These are phyloP conservation scores for Porphyrellus cyaneotinctus DNA, from an alignment of 768 basidiomycete species.

Conservation along the genomic window DNA sequence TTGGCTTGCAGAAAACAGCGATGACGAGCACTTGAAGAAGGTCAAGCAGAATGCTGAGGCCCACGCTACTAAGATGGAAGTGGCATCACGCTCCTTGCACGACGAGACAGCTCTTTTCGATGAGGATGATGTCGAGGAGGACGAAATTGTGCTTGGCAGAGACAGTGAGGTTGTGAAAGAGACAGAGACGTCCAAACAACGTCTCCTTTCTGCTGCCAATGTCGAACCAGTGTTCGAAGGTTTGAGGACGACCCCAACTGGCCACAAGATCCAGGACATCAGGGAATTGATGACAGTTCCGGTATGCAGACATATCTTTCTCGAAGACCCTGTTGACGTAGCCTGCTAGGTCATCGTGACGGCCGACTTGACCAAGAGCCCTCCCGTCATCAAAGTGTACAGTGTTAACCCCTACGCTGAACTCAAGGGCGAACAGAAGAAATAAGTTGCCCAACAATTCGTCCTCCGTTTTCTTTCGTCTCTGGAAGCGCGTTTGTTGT, in stretches of 20 bases:
- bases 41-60: conserved; percentile 91
- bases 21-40: conserved; percentile 93
- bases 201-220: conserved; percentile 71
- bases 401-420: conserved; percentile 89
- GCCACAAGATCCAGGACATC: conserved; percentile 96
- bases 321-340: conserved; percentile 4
- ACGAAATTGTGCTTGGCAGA: conserved; percentile 76
- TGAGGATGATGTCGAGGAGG: conserved; percentile 77
- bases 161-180: conserved; percentile 37
- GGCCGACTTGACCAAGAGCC: conserved; percentile 92
- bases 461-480: conserved; percentile 3
- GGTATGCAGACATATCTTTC: conserved; percentile 43
- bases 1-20: conserved; percentile 93
- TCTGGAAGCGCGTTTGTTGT: conserved; percentile 21
- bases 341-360: conserved; percentile 80
- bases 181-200: conserved; percentile 72
- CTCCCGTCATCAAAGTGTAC: conserved; percentile 96
- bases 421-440: conserved; percentile 35
- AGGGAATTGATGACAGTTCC: conserved; percentile 91
- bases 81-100: conserved; percentile 76
- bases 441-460: conserved; percentile 27
- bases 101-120: conserved; percentile 89
- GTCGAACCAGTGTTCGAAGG: conserved; percentile 81
- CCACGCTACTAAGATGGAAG: conserved; percentile 89
- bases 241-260: conserved; percentile 60